Evolutionary conservation across 1,139 yeast species (phyloP), one percentile per base, ranked within the genome.

Genomic region (Protomyces inundatus): DNA sequence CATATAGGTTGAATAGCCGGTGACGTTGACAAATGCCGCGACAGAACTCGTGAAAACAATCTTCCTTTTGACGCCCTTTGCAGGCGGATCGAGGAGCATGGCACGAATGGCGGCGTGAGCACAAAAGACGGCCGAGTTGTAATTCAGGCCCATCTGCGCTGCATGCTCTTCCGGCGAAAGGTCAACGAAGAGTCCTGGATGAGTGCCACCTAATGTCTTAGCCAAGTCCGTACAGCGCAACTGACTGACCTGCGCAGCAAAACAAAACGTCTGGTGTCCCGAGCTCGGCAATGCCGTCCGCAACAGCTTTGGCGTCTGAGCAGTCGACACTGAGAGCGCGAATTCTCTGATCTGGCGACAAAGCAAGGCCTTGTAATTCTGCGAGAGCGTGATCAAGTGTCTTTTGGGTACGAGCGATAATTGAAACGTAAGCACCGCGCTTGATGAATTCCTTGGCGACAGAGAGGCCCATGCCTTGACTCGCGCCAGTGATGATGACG

Each of bases 391-490:
- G 70, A 54, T 76, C 70, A 55, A 91, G 78, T 70, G 83, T 86
- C 6, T 78, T 62, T 69, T 80, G 84, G 0, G 89, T 86, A 68
- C 98, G 79, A 1, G 97, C 90, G 14, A 90, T 88, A 23, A 91
- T 75, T 1, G 87, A 78, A 4, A 91, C 89, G 67, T 77, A 77
- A 57, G 93, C 88, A 5, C 88, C 86, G 34, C 74, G 72, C 3
- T 76, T 68, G 65, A 82, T 85, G 56, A 87, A 76, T 67, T 82
- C 79, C 50, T 77, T 77, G 0, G 96, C 96, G 64, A 95, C 74
- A 55, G 88, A 88, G 1, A 84, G 85, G 0, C 99, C 98, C 0
- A 93, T 78, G 0, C 99, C 99, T 71, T 93, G 98, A 0, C 98
- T 90, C 0, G 93, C 98, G 1, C 99, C 99, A 0, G 96, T 83